Evolutionary conservation across 2,329 filamentous ascomycete species (phyloP).

Genomic region (Zasmidium cellare): DNA sequence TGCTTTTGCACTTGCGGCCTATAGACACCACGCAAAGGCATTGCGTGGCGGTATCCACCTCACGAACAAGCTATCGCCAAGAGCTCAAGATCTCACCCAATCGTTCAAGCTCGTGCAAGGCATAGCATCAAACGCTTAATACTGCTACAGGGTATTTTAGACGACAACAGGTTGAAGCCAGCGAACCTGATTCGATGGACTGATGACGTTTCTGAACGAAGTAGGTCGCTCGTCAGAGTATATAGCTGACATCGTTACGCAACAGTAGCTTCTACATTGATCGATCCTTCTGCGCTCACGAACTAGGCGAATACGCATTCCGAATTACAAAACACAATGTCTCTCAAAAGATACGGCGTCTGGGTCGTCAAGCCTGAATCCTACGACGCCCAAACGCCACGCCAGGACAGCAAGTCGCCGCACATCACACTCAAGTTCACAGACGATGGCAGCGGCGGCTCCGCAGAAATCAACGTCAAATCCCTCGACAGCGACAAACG

Average conservation of each 20-base stretch:
- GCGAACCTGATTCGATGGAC: neutral
- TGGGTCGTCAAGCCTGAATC: slow-evolving; percentile 8
- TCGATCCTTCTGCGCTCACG: too few species aligned
- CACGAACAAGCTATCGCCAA: neutral
- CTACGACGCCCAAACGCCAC: slow-evolving; percentile 18
- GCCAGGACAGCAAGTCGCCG: slow-evolving; percentile 23
- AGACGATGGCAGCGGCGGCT: slow-evolving; percentile 17
- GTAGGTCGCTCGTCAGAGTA: neutral
- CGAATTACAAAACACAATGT: neutral
- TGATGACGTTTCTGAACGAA: neutral
- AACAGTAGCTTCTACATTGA: too few species aligned
- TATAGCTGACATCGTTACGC: neutral
- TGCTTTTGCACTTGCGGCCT: too few species aligned
- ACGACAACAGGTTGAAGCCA: neutral
- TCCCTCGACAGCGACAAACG: slow-evolving; percentile 31
- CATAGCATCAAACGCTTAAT: neutral
- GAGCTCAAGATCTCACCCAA: neutral
- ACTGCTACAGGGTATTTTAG: neutral
- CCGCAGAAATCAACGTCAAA: slow-evolving; percentile 38
- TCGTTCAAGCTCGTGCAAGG: neutral
- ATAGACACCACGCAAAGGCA: neutral
- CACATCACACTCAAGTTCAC: slow-evolving; percentile 36
- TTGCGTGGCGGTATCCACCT: neutral
- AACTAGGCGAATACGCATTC: too few species aligned
- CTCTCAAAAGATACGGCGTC: slow-evolving; percentile 5